A percentile compares a stretch with the other conserved stretches of the same genome.
phyloP scores from a whole-genome alignment of 176 grass and related monocot genomes.

The sorghum (Sorghum bicolor) region DNA sequence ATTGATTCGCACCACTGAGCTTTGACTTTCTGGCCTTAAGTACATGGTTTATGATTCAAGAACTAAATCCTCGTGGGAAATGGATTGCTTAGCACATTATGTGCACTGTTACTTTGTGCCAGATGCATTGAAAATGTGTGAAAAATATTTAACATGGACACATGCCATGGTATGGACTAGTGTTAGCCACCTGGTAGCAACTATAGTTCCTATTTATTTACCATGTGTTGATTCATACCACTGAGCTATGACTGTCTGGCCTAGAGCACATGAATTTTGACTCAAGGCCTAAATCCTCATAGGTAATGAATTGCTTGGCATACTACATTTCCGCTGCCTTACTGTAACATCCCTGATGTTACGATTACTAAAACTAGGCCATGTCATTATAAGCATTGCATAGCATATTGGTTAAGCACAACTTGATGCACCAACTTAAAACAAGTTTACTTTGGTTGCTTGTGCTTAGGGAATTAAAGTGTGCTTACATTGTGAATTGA shows the following conservation, averaged over 20 bases:
- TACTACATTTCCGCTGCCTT: background rate
- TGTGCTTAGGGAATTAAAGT: too few relatives aligned
- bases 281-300: slow-evolving; percentile 8
- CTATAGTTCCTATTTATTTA: background rate
- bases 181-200: background rate
- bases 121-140: background rate
- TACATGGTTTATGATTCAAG: background rate
- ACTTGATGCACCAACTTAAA: too few relatives aligned
- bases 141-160: background rate
- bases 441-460: too few relatives aligned
- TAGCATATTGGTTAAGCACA: too few relatives aligned
- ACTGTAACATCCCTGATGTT: too few relatives aligned
- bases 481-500: too few relatives aligned
- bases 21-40: background rate
- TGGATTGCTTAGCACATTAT: background rate
- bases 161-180: background rate
- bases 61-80: background rate
- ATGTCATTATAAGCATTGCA: too few relatives aligned
- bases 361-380: too few relatives aligned
- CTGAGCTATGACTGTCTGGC: background rate
- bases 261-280: background rate
- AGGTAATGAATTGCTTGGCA: background rate
- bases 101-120: background rate
- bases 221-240: background rate
- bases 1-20: background rate